These are phyloP conservation scores for Pneumocystis canis DNA, from an alignment of 1,139 yeast genomes.

Conservation along the genomic window DNA sequence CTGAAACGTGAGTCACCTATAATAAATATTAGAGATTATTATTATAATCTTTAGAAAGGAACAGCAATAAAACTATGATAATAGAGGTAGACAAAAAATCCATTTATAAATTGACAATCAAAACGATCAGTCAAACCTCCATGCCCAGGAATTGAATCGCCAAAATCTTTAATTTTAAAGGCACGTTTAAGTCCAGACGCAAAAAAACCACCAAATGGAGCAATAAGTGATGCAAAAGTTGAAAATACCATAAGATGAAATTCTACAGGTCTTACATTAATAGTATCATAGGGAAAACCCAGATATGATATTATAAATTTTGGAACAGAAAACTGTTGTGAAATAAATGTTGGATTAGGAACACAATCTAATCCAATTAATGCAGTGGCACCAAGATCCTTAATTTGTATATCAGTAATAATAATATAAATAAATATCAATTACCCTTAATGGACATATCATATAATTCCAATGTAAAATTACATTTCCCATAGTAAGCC, in stretches of 20 bases:
- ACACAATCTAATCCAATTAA: conserved; percentile 60
- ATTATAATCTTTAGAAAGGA: conserved; percentile 24
- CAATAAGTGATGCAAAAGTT: conserved; percentile 89
- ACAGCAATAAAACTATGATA: conserved; percentile 77
- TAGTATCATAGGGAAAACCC: conserved; percentile 33
- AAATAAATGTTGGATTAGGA: conserved; percentile 72
- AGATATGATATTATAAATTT: conserved; percentile 30
- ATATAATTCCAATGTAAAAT: conserved; percentile 56
- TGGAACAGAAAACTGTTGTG: conserved; percentile 67
- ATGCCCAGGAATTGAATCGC: conserved; percentile 91
- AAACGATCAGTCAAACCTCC: conserved; percentile 97
- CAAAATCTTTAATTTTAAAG: conserved; percentile 87
- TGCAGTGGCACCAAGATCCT: conserved; percentile 40
- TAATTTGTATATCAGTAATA: conserved; percentile 11
- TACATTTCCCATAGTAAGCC: conserved; percentile 48
- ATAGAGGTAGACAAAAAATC: conserved; percentile 81
- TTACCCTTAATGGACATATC: conserved; percentile 61
- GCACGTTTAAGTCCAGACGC: conserved; percentile 95
- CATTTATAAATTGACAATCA: conserved; percentile 97
- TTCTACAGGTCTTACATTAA: conserved; percentile 69
- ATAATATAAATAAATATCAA: conserved; percentile 11
- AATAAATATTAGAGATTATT: background rate
- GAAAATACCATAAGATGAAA: conserved; percentile 77
- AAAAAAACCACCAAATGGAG: conserved; percentile 97
- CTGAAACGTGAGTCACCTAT: conserved; percentile 38